Conservation (phyloP, 1,284 basidiomycete species). For the Leccinum fuscescens region DNA sequence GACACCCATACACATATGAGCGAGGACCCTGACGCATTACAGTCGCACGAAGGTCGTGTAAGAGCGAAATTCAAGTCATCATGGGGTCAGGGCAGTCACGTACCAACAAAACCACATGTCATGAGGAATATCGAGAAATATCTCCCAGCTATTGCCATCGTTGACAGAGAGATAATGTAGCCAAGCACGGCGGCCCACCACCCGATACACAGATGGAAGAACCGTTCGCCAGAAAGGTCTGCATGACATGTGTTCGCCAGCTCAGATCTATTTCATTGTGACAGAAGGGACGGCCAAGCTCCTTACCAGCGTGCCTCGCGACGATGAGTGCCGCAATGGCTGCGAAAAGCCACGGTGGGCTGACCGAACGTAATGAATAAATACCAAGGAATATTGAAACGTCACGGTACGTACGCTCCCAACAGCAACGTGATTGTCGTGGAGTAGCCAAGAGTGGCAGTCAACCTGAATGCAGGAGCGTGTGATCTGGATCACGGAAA, state of each 20-base stretch:
- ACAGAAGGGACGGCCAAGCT: background rate
- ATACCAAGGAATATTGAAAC: background rate
- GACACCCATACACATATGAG: constrained; percentile 54
- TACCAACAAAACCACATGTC: constrained; percentile 56
- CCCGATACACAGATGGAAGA: constrained; percentile 6
- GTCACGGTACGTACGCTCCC: constrained; percentile 48
- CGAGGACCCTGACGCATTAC: constrained; percentile 4
- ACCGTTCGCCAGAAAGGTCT: constrained; percentile 1
- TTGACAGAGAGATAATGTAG: constrained; percentile 61
- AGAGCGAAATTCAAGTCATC: background rate
- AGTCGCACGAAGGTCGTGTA: background rate
- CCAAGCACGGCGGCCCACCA: constrained; percentile 63
- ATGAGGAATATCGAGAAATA: constrained; percentile 69
- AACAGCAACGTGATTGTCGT: constrained; percentile 63
- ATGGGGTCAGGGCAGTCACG: background rate
- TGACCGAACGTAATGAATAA: constrained; percentile 22
- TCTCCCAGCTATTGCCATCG: constrained; percentile 51
- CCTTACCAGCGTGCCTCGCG: constrained; percentile 65
- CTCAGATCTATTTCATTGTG: background rate
- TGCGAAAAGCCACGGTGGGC: constrained; percentile 64
- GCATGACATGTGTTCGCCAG: background rate
- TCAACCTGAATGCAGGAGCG: constrained; percentile 41
- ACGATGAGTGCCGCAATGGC: constrained; percentile 54
- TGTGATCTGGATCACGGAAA: constrained; percentile 1
- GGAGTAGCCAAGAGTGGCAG: constrained; percentile 61